These are phyloP conservation scores for Diaporthe nobilis DNA, from an alignment of 2,329 filamentous ascomycete species.

Conservation along the genomic window DNA sequence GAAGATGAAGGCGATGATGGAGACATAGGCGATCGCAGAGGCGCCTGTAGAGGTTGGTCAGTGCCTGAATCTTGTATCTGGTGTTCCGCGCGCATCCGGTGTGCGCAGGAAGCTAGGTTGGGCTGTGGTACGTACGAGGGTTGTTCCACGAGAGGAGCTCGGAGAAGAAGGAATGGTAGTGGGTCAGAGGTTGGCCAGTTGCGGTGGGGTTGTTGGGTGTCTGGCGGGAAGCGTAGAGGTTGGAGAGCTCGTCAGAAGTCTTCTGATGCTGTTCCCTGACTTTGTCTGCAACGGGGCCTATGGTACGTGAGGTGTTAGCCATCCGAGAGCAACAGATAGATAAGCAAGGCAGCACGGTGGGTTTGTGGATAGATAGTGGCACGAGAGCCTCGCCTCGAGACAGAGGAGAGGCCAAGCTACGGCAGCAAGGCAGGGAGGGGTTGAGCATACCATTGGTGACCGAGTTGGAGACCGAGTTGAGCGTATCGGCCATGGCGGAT, in stretches of 20 bases:
- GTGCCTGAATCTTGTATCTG: slow-evolving; percentile 35
- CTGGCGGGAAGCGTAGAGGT: slow-evolving; percentile 70
- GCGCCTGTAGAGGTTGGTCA: slow-evolving; percentile 63
- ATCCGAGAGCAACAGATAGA: slow-evolving; percentile 11
- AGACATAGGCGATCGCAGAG: slow-evolving; percentile 74
- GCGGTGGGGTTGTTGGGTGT: slow-evolving; percentile 68
- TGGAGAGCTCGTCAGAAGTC: slow-evolving; percentile 69
- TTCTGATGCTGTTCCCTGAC: slow-evolving; percentile 70
- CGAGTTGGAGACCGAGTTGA: slow-evolving; percentile 37
- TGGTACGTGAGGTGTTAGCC: slow-evolving; percentile 37
- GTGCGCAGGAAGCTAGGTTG: not conserved
- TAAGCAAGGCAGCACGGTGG: not conserved
- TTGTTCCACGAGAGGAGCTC: slow-evolving; percentile 79
- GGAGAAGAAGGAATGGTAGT: slow-evolving; percentile 80
- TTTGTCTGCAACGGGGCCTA: slow-evolving; percentile 72
- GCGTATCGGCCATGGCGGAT: slow-evolving; percentile 59
- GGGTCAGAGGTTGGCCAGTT: slow-evolving; percentile 74
- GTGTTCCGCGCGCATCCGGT: not conserved
- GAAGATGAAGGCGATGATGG: slow-evolving; percentile 72
- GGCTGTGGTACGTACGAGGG: slow-evolving; percentile 65
- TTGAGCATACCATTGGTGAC: slow-evolving; percentile 61
- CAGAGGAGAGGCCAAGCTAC: slow-evolving; percentile 18
- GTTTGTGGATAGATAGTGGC: not conserved
- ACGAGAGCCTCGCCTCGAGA: not conserved
- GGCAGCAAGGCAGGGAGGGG: slow-evolving; percentile 50